These are phyloP conservation scores for Gossypium schwendimanii DNA, from an alignment of 441 rosid species.

Conservation along the genomic window DNA sequence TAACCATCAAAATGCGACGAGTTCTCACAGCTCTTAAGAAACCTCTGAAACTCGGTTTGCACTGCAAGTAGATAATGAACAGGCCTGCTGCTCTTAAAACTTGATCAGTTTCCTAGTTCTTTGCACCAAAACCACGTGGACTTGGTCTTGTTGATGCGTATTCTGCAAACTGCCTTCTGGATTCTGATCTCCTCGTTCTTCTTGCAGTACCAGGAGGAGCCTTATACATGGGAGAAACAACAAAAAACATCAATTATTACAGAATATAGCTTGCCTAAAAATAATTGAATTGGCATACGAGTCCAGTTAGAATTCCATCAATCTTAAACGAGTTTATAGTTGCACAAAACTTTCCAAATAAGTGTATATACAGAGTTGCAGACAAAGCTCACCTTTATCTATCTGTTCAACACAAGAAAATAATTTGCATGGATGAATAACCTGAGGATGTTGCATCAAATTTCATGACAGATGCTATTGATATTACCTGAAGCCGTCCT, in stretches of 20 bases:
- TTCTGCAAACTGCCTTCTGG: slow-evolving; percentile 57
- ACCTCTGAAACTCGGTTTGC: not conserved
- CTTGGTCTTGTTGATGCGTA: slow-evolving; percentile 54
- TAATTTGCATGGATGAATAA: not conserved
- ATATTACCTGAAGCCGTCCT: slow-evolving; percentile 86
- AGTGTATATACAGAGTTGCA: not conserved
- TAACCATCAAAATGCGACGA: not conserved
- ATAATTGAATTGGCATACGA: not conserved
- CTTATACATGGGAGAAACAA: slow-evolving; percentile 21
- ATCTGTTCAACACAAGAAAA: slow-evolving; percentile 40
- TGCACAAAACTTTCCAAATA: not conserved
- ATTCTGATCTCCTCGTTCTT: slow-evolving; percentile 61
- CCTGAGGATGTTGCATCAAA: not conserved
- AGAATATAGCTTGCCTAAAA: not conserved
- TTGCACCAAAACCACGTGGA: slow-evolving; percentile 85
- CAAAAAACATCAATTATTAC: not conserved
- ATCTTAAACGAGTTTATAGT: not conserved
- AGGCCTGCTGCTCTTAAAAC: not conserved
- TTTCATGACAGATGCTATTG: slow-evolving; percentile 6
- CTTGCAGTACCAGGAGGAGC: slow-evolving; percentile 90
- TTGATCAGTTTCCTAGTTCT: slow-evolving; percentile 27
- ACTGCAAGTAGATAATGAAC: not conserved
- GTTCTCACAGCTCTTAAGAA: not conserved
- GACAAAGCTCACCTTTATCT: slow-evolving; percentile 52
- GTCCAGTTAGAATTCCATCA: not conserved